Evolutionary conservation across 257 asterid genomes (phyloP).

Genomic region (Nicotiana noctiflora): DNA sequence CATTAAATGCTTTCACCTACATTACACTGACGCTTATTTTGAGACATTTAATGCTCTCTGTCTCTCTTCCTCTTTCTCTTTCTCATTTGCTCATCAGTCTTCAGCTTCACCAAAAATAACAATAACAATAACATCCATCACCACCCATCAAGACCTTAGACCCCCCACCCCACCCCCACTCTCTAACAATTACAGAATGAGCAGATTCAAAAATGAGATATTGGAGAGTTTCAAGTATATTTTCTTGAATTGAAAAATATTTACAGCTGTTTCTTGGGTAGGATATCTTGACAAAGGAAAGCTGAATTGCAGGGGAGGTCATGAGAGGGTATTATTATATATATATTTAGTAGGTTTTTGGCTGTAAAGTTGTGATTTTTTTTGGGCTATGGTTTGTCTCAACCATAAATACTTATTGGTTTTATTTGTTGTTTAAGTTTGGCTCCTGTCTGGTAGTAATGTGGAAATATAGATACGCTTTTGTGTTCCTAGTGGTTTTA

Average conservation of each 20-base stretch:
- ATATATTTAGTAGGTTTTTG: not conserved
- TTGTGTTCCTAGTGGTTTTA: conserved; percentile 27
- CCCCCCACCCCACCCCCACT: not conserved
- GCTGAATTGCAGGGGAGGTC: not conserved
- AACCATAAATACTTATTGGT: not conserved
- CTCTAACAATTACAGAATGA: not conserved
- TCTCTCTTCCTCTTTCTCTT: not conserved
- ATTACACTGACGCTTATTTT: conserved; percentile 13
- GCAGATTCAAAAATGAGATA: not conserved
- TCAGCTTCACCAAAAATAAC: not conserved
- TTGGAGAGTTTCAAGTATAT: not conserved
- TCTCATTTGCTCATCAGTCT: not conserved
- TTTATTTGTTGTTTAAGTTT: conserved; percentile 8
- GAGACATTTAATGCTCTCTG: conserved; percentile 32
- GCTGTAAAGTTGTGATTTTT: not conserved
- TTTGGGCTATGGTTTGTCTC: not conserved
- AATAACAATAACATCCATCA: not conserved
- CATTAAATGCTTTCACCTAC: conserved; percentile 49
- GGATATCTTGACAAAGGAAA: not conserved
- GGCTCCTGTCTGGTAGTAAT: not conserved
- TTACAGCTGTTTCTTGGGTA: not conserved
- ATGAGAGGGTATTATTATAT: not conserved
- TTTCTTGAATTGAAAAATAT: not conserved
- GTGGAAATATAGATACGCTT: conserved; percentile 10
- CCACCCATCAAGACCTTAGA: not conserved